A percentile compares a stretch with the other conserved stretches of the same genome.
Evolutionary conservation across 768 basidiomycete species (phyloP).

Genomic region (Rhodosporidiobolus odoratus): DNA sequence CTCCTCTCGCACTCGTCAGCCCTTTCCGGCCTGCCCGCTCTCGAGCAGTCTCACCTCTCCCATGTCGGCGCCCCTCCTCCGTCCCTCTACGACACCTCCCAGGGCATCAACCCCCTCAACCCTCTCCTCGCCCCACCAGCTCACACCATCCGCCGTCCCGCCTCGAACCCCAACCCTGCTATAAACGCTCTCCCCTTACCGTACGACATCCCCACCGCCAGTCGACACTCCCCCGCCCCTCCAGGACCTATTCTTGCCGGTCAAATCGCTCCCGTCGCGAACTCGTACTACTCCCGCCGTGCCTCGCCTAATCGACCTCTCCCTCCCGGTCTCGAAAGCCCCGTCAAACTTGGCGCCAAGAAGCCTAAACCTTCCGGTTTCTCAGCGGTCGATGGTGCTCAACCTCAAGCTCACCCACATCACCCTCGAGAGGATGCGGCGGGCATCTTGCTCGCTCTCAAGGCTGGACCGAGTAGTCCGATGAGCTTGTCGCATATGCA

Average conservation of each 20-base stretch:
- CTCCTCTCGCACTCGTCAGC: background rate
- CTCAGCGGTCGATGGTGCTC: background rate
- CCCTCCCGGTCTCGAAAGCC: slow-evolving; percentile 4
- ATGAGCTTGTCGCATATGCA: slow-evolving; percentile 10
- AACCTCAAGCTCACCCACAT: background rate
- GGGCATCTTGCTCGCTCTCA: slow-evolving; percentile 26
- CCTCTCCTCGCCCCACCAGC: background rate
- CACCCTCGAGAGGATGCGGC: slow-evolving; percentile 23
- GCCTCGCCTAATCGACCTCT: background rate
- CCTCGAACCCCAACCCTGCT: background rate
- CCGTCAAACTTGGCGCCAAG: slow-evolving; percentile 8
- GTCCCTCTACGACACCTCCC: background rate
- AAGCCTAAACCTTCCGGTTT: too few relatives aligned
- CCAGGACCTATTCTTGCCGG: slow-evolving; percentile 3
- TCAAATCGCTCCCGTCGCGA: slow-evolving; percentile 26
- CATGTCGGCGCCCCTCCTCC: background rate
- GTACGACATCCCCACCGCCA: background rate
- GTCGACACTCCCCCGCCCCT: background rate
- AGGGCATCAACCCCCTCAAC: background rate
- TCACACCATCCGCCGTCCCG: background rate
- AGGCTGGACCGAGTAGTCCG: slow-evolving; percentile 21
- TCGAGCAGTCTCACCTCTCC: background rate
- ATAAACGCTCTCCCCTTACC: background rate
- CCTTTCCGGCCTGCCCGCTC: slow-evolving; percentile 1
- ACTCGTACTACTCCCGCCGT: slow-evolving; percentile 20